Base-by-base conservation (phyloP, 176 grass and related monocot species). In the Juncus inflexus region DNA sequence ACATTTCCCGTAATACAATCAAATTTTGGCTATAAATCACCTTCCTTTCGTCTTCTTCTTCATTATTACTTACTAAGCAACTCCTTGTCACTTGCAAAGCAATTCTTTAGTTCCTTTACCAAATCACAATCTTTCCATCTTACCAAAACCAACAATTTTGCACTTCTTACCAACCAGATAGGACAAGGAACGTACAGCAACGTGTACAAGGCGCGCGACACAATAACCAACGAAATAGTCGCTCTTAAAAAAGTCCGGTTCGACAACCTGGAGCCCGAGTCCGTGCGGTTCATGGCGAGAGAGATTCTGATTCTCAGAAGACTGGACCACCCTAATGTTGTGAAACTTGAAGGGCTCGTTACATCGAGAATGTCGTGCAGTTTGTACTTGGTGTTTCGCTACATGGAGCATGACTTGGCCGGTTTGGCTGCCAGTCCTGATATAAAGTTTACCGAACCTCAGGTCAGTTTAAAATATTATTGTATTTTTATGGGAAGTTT, bases 101-200 rank as follows among this genome's bases (percentile, higher is more conserved):
- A 1, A 38, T 16, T 12, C 19, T 52, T 38, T 12, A 12, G 5
- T 36, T n/a, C 52, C 16, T 35, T 6, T 49, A 9, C 7, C 12
- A 69, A n/a, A 15, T 28, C 37, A 52, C 37, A 42, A 9, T 12
- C 12, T 69, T 37, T 40, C 5, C 55, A 53, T 55, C 49, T 38
- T 35, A 39, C 15, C 50, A 7, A 40, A 55, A 69, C 3, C 6
- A 40, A 69, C 7, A 53, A 37, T 69, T 28, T 28, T 28, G 19
- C 19, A 28, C 19, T 28, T 28, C 19, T 28, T 28, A 28, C 19
- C 19, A 28, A 28, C 52, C 62, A 90, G 87, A 90, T 90, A 73
- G 87, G 87, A 14, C 83, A 86, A 80, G 87, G 87, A 55, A 90
- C 87, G 42, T 90, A 90, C 80, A 90, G 87, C 79, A 90, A 90